Evolutionary conservation across 2,329 filamentous ascomycete species (phyloP), one percentile per base, ranked within the genome.

Genomic region (Sporothrix phasma): DNA sequence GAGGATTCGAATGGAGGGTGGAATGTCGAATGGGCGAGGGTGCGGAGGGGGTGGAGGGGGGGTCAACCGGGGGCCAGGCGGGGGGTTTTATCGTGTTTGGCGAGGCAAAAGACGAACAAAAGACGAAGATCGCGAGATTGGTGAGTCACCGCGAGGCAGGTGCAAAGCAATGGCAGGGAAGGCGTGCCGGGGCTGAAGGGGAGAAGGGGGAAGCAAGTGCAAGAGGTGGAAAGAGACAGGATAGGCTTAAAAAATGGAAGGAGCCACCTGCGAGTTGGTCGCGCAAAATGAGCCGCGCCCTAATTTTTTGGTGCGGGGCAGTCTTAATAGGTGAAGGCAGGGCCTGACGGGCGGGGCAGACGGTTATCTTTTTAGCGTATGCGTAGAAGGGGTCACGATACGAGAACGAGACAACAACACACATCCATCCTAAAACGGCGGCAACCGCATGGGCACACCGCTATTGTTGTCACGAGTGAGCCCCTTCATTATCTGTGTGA

Each of bases 261-360:
- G 53, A 56, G 19, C 53, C 19, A 56, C 49, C 49, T 37, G 29
- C 37, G 49, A 54, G 49, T 54, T 22, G 53, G 51, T 34, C 31
- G 31, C 8, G 8, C 31, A 34, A 34, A 34, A 34, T 5, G 31
- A 34, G 8, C 31, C 31, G 31, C 31, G 10, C 41, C 13, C 31
- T 41, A 58, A 56, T 49, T 63, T 63, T 64, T 41, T 49, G 61
- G 61, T 63, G 61, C 61, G 61, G 61, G 61, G 61, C 61, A 58
- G 41, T 58, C 43, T 41, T 41, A 62, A n/a, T 29, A 41, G 61
- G 47, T 22, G 17, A 22, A 17, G 45, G 29, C 51, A 56, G 51
- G 51, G 19, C 31, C 51, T 24, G 31, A 39, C 22, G 37, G 54
- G 56, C 24, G 56, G 56, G 56, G 54, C 54, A 58, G 24, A n/a